Conservation (phyloP, 495 filamentous ascomycete genomes). For the Penicillium angulare region DNA sequence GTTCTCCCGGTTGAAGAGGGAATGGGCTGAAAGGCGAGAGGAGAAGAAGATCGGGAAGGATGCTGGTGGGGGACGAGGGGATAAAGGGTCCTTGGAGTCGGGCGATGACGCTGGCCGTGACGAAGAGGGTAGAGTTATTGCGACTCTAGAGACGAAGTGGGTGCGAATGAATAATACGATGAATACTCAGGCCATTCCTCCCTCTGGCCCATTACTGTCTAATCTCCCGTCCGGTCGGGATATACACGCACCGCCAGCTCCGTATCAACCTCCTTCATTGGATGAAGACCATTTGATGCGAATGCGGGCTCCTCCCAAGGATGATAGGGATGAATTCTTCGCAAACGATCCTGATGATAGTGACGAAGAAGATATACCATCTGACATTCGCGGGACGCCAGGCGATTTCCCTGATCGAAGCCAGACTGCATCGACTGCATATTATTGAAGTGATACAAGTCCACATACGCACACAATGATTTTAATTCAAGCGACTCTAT, state of each 20-base stretch:
- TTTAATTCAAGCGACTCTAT: no score
- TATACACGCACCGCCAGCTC: slow-evolving; percentile 62
- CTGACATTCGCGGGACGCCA: slow-evolving; percentile 31
- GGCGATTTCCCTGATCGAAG: slow-evolving; percentile 44
- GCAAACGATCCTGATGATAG: slow-evolving; percentile 41
- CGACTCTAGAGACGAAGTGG: slow-evolving; percentile 89
- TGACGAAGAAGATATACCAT: slow-evolving; percentile 48
- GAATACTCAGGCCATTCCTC: slow-evolving; percentile 74
- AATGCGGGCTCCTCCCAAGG: slow-evolving; percentile 44
- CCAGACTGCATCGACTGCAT: slow-evolving; percentile 35
- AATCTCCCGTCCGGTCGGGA: slow-evolving; percentile 86
- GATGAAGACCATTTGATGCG: slow-evolving; percentile 54
- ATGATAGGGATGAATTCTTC: slow-evolving; percentile 27
- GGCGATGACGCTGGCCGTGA: slow-evolving; percentile 78
- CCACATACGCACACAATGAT: no score
- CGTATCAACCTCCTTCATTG: slow-evolving; percentile 57
- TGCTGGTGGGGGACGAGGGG: slow-evolving; percentile 53
- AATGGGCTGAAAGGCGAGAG: slow-evolving; percentile 48
- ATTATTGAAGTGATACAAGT: slow-evolving; percentile 48
- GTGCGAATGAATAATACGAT: slow-evolving; percentile 88
- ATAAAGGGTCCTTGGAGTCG: slow-evolving; percentile 66
- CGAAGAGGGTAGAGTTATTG: slow-evolving; percentile 82
- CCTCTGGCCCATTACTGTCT: slow-evolving; percentile 63
- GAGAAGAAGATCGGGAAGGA: slow-evolving; percentile 67
- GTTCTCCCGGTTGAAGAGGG: slow-evolving; percentile 44